These are phyloP conservation scores for Tulasnella sp. DNA, from an alignment of 768 basidiomycete genomes.

Conservation along the genomic window DNA sequence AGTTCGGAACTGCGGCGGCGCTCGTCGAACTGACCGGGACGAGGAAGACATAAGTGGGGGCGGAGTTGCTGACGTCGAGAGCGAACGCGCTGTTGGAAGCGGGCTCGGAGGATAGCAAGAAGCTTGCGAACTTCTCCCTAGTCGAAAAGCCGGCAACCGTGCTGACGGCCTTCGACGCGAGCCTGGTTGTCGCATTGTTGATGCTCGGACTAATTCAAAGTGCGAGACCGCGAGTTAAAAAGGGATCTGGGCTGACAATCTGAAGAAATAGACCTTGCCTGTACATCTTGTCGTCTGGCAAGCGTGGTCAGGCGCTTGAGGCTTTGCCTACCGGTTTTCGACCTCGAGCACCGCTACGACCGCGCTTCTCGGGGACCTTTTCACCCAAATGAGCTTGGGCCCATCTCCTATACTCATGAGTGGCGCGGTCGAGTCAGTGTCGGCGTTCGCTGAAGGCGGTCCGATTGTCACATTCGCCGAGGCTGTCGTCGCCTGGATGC, in stretches of 20 bases:
- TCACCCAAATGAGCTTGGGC: not conserved
- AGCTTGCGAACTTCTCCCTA: slow-evolving; percentile 30
- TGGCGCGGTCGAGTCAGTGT: too few species aligned
- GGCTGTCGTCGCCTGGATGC: not conserved
- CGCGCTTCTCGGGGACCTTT: not conserved
- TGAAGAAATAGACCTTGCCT: not conserved
- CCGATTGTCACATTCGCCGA: not conserved
- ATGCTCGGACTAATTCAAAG: not conserved
- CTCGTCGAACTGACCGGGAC: slow-evolving; percentile 19
- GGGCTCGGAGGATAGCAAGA: slow-evolving; percentile 27
- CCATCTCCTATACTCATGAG: too few species aligned
- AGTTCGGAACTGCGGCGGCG: slow-evolving; percentile 13
- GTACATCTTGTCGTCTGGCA: not conserved
- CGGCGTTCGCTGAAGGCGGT: not conserved
- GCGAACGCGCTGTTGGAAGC: slow-evolving; percentile 26
- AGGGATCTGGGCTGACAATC: not conserved
- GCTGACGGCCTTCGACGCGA: slow-evolving; percentile 34
- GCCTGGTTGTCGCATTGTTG: not conserved
- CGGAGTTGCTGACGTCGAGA: slow-evolving; percentile 39
- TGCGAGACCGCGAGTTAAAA: not conserved
- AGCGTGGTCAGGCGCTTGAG: not conserved
- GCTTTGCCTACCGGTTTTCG: not conserved
- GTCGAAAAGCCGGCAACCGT: slow-evolving; percentile 25
- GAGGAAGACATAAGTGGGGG: slow-evolving; percentile 36
- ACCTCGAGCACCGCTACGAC: not conserved